Evolutionary conservation across 2,329 filamentous ascomycete genomes (phyloP), one percentile per base, ranked within the genome.

Genomic region (Polytolypa hystricis): DNA sequence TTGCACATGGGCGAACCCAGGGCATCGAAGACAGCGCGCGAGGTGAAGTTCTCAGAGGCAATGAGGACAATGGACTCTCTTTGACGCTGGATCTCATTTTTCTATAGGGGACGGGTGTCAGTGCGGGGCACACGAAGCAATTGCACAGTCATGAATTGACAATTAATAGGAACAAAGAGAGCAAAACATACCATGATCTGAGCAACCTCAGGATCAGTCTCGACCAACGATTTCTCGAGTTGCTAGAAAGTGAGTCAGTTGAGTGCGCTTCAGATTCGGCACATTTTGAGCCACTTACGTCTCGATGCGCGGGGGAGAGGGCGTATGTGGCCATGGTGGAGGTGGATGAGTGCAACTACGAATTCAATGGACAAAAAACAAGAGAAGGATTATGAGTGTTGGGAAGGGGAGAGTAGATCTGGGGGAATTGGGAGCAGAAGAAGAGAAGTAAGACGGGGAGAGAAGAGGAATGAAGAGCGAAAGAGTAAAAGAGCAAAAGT

Each of bases 41-140:
- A 98, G 41, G 91, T 98, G 67, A 98, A 87, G 73, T 98, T 98
- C 73, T 98, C 91, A 39, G 91, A 96, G 57, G 91, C 89, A 56
- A 98, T 98, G 61, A 98, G 80, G 58, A 96, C 84, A 66, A 98
- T 93, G 54, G 87, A 96, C 74, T 98, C 87, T 64, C 85, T 81
- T 73, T 98, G 91, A 60, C 91, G 85, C 75, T 94, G 79, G 57
- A 95, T 82, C 69, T 96, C 89, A 55, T 83, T 78, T 72, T 84
- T 82, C 83, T 91, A 50, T 42, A 47, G 32, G 20, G 40, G n/a
- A 10, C 9, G 27, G 26, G 15, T 10, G 27, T 30, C 14, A 37
- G 16, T 25, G 35, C 17, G 35, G 35, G 17, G 19, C 18, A 37
- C n/a, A 31, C 29, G 12, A 16, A 8, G 10, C 10, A 12, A 12